A percentile compares a stretch with the other conserved stretches of the same genome.
phyloP scores from a whole-genome alignment of 1,284 basidiomycete genomes.

The Cryptococcus sp. region DNA sequence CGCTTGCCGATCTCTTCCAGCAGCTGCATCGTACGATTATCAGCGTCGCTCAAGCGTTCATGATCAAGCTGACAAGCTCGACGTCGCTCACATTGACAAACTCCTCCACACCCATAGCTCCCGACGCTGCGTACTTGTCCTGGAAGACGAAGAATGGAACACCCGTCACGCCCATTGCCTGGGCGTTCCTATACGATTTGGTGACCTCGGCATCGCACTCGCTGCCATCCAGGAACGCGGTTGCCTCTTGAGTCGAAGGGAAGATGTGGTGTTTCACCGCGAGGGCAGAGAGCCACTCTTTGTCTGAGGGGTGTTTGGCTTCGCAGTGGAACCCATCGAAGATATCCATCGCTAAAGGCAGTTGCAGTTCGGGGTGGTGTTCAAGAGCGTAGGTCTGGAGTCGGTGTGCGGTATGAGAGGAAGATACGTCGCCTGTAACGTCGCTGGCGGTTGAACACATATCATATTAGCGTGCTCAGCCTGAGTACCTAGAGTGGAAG shows the following conservation, averaged over 20 bases:
- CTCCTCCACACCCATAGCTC: slow-evolving; percentile 55
- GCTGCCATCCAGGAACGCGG: slow-evolving; percentile 38
- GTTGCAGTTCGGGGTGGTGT: slow-evolving; percentile 46
- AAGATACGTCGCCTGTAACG: slow-evolving; percentile 44
- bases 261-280: slow-evolving; percentile 51
- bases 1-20: slow-evolving; percentile 26
- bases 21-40: slow-evolving; percentile 11
- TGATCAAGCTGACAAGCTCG: not conserved
- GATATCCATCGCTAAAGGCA: slow-evolving; percentile 39
- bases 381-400: slow-evolving; percentile 41
- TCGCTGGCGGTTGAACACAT: too few species aligned
- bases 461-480: too few species aligned
- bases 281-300: slow-evolving; percentile 40
- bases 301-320: slow-evolving; percentile 47
- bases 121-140: slow-evolving; percentile 50
- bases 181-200: slow-evolving; percentile 40
- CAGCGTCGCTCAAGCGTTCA: not conserved
- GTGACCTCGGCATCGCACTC: slow-evolving; percentile 44
- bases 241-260: slow-evolving; percentile 30
- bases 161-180: slow-evolving; percentile 52
- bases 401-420: slow-evolving; percentile 52
- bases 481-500: too few species aligned
- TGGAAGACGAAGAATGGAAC: slow-evolving; percentile 56
- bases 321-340: slow-evolving; percentile 52
- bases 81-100: slow-evolving; percentile 53